Conservation (phyloP, 352 stramenopile species). For the Pythium grandisporangium region DNA sequence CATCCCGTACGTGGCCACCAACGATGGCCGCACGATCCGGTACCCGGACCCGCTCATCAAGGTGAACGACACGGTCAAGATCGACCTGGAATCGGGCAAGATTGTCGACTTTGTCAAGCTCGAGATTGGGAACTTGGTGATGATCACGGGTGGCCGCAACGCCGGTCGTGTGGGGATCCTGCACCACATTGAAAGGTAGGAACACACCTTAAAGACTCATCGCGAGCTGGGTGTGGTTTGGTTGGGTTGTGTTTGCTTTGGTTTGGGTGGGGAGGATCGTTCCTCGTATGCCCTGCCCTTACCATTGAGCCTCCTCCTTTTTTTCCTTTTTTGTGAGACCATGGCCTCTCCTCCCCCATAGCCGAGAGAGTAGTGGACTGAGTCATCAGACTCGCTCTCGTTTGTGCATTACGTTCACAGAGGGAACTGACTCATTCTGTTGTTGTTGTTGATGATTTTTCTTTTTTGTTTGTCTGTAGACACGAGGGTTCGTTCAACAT, state of each 20-base stretch:
- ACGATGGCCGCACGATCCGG: constrained; percentile 98
- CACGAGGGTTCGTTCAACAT: constrained; percentile 99
- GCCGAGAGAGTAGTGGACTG: neutral
- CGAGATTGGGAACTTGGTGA: constrained; percentile 96
- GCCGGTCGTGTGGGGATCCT: constrained; percentile 95
- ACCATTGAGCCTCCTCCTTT: too few relatives aligned
- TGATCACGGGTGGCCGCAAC: constrained; percentile 97
- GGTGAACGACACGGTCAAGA: constrained; percentile 99
- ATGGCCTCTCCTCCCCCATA: too few relatives aligned
- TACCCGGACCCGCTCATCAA: constrained; percentile 98
- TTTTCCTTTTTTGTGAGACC: too few relatives aligned
- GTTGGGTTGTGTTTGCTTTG: too few relatives aligned
- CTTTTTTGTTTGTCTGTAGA: constrained; percentile 32
- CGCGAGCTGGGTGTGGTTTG: constrained; percentile 86
- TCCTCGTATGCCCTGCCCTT: too few relatives aligned
- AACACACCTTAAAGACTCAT: constrained; percentile 86
- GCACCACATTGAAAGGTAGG: constrained; percentile 94
- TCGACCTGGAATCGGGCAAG: constrained; percentile 97
- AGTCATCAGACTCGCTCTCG: neutral
- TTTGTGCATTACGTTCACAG: neutral
- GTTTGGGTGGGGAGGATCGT: too few relatives aligned
- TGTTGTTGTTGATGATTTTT: too few relatives aligned
- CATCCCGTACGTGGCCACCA: constrained; percentile 97
- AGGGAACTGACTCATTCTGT: constrained; percentile 18
- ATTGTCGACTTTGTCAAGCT: constrained; percentile 98